Base-by-base conservation (phyloP, 192 early-diverging fungal genomes). In the Pilaira anomala region DNA sequence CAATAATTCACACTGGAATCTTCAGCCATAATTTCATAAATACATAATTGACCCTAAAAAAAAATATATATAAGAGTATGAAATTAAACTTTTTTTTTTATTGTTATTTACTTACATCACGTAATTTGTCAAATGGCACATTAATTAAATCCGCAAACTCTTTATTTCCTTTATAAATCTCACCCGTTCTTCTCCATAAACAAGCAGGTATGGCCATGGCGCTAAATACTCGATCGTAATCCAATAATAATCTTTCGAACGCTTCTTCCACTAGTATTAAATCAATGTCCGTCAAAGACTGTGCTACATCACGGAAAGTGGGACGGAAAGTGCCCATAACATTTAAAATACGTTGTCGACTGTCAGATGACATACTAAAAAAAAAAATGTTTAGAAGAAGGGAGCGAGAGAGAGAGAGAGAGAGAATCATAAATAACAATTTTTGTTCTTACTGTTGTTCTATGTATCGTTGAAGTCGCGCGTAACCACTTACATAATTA, bases 1-100 rank as follows among this genome's bases (percentile, higher is more conserved):
- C 96, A 98, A 72, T 98, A 98, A 82, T 98, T 98, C 53, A 98
- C 94, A 11, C 92, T 91, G 18, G 87, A 91, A 63, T 92, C 89
- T 72, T 98, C 96, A 8, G 87, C 84, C 91, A 98, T 94, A 48
- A 93, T 65, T 75, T 90, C 79, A 59, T 84, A 87, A 74, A 87
- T 83, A 68, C 83, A 82, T 19, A 63, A 58, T 48, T 53, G 53
- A 33, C 60, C 67, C 67, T 74, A 56, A 14, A 41, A 52, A 9
- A 62, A 40, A 55, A 48, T n/a, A 14, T 16, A 28, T 26, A 25
- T 13, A 44, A 45, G 7, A 26, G 12, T 39, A 18, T 25, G 13
- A 49, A 29, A 7, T 13, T 1, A 13, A 18, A 16, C 9, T 36
- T 36, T 5, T 36, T 36, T 1, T 46, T 19, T 8, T 18, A 14